Evolutionary conservation across 495 filamentous ascomycete genomes (phyloP), one percentile per base, ranked within the genome.

Genomic region (Daldinia bambusicola): DNA sequence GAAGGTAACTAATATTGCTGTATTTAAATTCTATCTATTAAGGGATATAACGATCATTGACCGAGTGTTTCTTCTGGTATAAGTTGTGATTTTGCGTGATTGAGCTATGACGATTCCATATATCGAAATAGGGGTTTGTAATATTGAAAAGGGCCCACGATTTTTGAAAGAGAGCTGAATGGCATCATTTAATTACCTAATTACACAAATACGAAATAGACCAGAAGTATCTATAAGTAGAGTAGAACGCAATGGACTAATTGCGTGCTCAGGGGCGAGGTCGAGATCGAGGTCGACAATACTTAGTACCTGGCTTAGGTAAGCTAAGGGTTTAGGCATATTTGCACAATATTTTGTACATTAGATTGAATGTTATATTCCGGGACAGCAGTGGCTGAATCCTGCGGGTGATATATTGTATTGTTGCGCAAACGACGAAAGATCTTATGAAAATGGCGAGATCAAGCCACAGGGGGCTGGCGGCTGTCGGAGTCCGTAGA

Each of bases 391-490:
- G 22, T 67, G 55, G 67, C 16, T 53, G 56, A 66, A 45, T 70
- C 45, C 20, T 61, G 10, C 67, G 48, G 62, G 40, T 65, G 32
- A 66, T 66, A 53, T 52, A 41, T 20, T 32, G 51, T 26, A 6
- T 52, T 51, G 41, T 71, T 61, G 56, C 56, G 62, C 61, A 32
- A 71, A 58, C 62, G 68, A 67, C 64, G 69, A 37, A 62, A 71
- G 43, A n/a, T 45, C n/a, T 56, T 16, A 16, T 41, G 37, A 50
- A 72, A 68, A 72, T 72, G 59, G 53, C 64, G 69, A 68, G 60
- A 67, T 72, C 69, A 68, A 67, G 64, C 64, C 64, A 68, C 64
- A 64, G 63, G 63, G 57, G 69, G 48, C 37, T 71, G 52, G 32
- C 69, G 69, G 69, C 64, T 72, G 60, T 72, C 69, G 69, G 69